Evolutionary conservation across 768 basidiomycete species (phyloP), one percentile per base, ranked within the genome.

Genomic region (Lenzites betulinus): DNA sequence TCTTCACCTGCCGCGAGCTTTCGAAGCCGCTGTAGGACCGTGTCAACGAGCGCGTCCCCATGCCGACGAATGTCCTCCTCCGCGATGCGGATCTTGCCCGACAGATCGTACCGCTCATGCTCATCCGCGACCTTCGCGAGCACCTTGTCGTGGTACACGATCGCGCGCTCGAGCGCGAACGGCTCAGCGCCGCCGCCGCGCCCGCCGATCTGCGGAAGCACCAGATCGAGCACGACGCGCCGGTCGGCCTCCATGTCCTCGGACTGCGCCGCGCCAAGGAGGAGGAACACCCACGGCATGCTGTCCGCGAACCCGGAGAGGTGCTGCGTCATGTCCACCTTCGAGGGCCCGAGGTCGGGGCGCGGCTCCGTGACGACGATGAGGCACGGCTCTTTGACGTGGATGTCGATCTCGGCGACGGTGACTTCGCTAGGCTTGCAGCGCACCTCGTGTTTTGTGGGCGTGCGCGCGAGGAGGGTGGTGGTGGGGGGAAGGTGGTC

Each of bases 91-190:
- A 69, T 23, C 41, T 63, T 63, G 9, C 36, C 58, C 1, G 64
- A 65, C 4, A 56, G 51, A 2, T 30, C 39, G 50, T 49, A 57
- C 26, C 54, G 39, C 33, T 54, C 62, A 38, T 43, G 41, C 55
- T 66, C 63, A 5, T 50, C 25, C 33, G 64, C 67, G 33, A 55
- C 60, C 30, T 54, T 52, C 12, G 55, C 38, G 16, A 66, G 60
- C 9, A 64, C 65, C 41, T 62, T 54, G 16, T 58, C 30, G 43
- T 69, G 65, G 54, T 66, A 65, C 25, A 65, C 51, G n/a, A 59
- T 36, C 28, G 59, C 57, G 2, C 62, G 55, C 55, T 69, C 67
- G 7, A 67, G 63, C 26, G 65, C 60, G 58, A 67, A 69, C n/a
- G 58, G 51, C 55, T 69, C 67, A 5, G 56, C 56, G 0, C 65